These are phyloP conservation scores for Boletus bicolor DNA, from an alignment of 768 basidiomycete genomes.

Conservation along the genomic window DNA sequence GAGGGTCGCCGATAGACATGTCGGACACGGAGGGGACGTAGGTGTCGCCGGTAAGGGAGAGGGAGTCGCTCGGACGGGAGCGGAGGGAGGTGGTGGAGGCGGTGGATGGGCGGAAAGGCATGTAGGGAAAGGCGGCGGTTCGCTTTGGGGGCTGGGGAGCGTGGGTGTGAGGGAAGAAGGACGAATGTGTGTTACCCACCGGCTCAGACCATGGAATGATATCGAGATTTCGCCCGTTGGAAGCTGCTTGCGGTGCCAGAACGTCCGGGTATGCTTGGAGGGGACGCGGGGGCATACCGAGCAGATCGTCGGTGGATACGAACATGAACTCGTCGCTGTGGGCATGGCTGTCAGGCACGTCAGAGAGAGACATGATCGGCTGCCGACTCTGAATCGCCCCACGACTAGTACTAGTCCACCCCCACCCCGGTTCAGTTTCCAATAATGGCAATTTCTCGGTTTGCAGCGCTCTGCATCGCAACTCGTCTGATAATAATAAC, in stretches of 20 bases:
- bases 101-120: constrained; percentile 32
- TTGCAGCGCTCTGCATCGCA: constrained; percentile 8
- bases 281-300: background rate
- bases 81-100: constrained; percentile 32
- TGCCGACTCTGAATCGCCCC: too few relatives aligned
- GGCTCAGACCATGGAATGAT: constrained; percentile 24
- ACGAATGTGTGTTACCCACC: constrained; percentile 2
- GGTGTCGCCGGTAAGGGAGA: constrained; percentile 26
- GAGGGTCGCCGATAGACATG: constrained; percentile 35
- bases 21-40: constrained; percentile 32
- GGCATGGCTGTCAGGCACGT: background rate
- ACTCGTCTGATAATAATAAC: background rate
- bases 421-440: constrained; percentile 1
- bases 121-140: constrained; percentile 26
- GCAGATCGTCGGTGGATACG: constrained; percentile 3
- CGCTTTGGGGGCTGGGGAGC: constrained; percentile 18
- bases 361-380: constrained; percentile 15
- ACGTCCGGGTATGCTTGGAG: constrained; percentile 15
- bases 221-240: constrained; percentile 4
- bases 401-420: background rate
- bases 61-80: constrained; percentile 30
- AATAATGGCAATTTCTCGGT: constrained; percentile 11
- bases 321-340: constrained; percentile 14
- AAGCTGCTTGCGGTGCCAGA: background rate
- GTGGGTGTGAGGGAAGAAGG: constrained; percentile 7